A percentile compares a stretch with the other conserved stretches of the same genome.
Conservation (phyloP, 768 basidiomycete species). For the Hydnum rufescens region DNA sequence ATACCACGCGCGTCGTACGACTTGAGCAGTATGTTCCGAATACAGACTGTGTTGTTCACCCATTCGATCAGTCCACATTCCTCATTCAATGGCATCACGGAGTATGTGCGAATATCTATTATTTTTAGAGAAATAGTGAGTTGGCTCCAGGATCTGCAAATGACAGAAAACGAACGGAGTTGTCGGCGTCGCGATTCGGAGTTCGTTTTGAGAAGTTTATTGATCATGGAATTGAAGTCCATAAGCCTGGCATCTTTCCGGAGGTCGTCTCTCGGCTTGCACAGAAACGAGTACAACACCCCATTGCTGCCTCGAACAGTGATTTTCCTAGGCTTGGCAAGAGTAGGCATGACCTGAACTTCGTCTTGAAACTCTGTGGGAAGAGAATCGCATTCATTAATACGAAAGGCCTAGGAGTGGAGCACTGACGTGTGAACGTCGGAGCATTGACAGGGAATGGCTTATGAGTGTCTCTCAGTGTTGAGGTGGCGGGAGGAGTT, state of each 20-base stretch:
- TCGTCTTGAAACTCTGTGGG: slow-evolving; percentile 58
- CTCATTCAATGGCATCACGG: slow-evolving; percentile 95
- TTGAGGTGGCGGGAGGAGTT: slow-evolving; percentile 55
- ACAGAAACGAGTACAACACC: slow-evolving; percentile 71
- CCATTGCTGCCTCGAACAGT: slow-evolving; percentile 70
- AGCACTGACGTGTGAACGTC: slow-evolving; percentile 49
- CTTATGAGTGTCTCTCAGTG: slow-evolving; percentile 37
- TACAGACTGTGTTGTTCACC: slow-evolving; percentile 80
- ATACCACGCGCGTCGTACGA: slow-evolving; percentile 37
- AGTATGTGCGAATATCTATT: slow-evolving; percentile 84
- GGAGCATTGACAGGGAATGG: slow-evolving; percentile 68
- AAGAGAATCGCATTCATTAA: not conserved
- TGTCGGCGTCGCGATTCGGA: slow-evolving; percentile 82
- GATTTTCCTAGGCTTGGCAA: slow-evolving; percentile 82
- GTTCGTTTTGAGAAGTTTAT: slow-evolving; percentile 83
- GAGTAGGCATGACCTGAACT: slow-evolving; percentile 76
- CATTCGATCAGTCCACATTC: slow-evolving; percentile 97
- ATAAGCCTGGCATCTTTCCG: slow-evolving; percentile 93
- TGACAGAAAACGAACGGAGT: slow-evolving; percentile 43
- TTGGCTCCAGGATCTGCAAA: not conserved
- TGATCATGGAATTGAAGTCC: slow-evolving; percentile 97
- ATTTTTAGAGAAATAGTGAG: not conserved
- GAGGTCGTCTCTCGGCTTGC: slow-evolving; percentile 93
- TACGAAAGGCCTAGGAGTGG: not conserved
- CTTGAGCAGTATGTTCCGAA: slow-evolving; percentile 55